These are phyloP conservation scores for Ormosia semicastrata DNA, from an alignment of 306 rosid genomes.

Conservation along the genomic window DNA sequence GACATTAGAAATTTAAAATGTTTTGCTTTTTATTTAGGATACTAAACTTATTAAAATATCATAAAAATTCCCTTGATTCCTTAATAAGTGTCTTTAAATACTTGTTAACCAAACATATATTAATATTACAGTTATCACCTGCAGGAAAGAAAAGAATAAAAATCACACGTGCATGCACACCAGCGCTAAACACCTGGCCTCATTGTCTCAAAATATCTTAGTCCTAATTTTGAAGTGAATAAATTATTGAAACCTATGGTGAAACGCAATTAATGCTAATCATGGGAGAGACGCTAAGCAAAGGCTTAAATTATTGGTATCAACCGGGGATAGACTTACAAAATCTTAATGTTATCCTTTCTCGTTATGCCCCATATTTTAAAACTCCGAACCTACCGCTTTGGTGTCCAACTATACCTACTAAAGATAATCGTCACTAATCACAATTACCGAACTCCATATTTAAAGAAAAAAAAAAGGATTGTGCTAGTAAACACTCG, in stretches of 20 bases:
- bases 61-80: no score
- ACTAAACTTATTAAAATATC: no score
- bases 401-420: slow-evolving; percentile 26
- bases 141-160: background rate
- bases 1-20: no score
- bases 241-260: background rate
- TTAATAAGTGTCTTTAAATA: no score
- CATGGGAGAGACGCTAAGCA: slow-evolving; percentile 14
- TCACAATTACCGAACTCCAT: background rate
- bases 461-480: no score
- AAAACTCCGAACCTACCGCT: slow-evolving; percentile 40
- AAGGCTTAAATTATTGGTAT: slow-evolving; percentile 24
- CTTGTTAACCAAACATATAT: no score
- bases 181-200: background rate
- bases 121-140: background rate
- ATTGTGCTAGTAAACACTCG: no score
- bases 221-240: background rate
- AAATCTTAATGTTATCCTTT: slow-evolving; percentile 47
- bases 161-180: background rate
- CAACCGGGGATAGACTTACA: slow-evolving; percentile 11
- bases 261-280: slow-evolving; percentile 20
- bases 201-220: slow-evolving; percentile 12
- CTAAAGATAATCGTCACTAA: background rate
- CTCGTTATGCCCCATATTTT: slow-evolving; percentile 33
- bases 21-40: no score